Evolutionary conservation across 805 yeast species (phyloP), one percentile per base, ranked within the genome.

Genomic region (Kregervanrija fluxuum): DNA sequence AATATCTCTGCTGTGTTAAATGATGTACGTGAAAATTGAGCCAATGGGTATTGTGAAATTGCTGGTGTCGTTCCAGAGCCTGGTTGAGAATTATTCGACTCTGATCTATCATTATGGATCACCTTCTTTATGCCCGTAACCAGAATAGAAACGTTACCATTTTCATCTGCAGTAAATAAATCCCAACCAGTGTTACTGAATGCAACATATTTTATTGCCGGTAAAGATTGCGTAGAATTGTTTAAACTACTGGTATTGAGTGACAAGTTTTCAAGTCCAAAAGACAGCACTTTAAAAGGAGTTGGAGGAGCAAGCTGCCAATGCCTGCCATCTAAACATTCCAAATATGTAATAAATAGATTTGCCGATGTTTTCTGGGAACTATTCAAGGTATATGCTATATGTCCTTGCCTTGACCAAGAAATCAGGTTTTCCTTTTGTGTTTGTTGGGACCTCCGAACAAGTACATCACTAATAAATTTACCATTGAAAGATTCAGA

Each of bases 111-210:
- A 9, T 46, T 33, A 13, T 40, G 41, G 8, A 41, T 22, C 3
- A 54, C 64, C 64, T 68, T 50, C 55, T 60, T 51, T 15, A 75
- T 69, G 3, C 84, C 83, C 0, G 79, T 68, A 0, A 73, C 74
- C 16, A 74, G 57, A 47, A 81, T 72, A 2, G 84, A 73, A 38
- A 81, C 63, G 46, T 81, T 78, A 2, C 96, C 96, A 33, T 69
- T 58, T 16, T 71, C 73, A 60, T 90, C 98, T 37, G 85, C 71
- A 3, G 85, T 76, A 2, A 95, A 95, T 40, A 93, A 70, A 56
- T 90, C 95, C 45, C 85, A 79, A 38, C 91, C 91, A 1, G 81
- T 68, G 40, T 80, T 77, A 47, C 93, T 81, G 89, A 96, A 93
- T 35, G 74, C 67, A 5, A 87, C 74, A 22, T 70, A 55, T 1